Evolutionary conservation across 2,329 filamentous ascomycete genomes (phyloP).

Genomic region (Paraconiothyrium sp.): DNA sequence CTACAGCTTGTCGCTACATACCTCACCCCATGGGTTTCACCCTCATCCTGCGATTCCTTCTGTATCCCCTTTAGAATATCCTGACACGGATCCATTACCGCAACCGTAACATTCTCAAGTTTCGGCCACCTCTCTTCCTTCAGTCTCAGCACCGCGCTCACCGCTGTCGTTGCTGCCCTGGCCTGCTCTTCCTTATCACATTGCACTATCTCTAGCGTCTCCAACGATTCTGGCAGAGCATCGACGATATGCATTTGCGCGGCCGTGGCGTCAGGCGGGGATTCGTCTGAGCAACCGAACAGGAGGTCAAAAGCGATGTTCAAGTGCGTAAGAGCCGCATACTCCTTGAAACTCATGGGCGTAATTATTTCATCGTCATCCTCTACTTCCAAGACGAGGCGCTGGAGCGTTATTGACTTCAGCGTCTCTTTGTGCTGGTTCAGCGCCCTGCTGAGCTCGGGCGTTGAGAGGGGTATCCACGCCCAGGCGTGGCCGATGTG

Average conservation of each 20-base stretch:
- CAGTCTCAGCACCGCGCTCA: not conserved
- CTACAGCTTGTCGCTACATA: not conserved
- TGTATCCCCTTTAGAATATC: not conserved
- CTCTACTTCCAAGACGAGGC: not conserved
- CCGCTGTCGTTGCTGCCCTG: not conserved
- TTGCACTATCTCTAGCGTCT: not conserved
- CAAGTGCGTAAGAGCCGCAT: not conserved
- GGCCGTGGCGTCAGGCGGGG: not conserved
- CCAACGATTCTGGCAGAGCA: not conserved
- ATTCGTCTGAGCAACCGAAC: not conserved
- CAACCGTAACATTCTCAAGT: not conserved
- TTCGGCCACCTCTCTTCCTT: not conserved
- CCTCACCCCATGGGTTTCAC: not conserved
- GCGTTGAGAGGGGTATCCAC: constrained; percentile 1
- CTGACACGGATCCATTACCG: not conserved
- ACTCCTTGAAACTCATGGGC: not conserved
- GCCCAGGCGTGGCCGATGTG: not conserved
- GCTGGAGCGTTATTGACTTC: not conserved
- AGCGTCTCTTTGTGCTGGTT: constrained; percentile 8
- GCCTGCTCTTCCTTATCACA: not conserved
- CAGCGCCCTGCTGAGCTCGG: not conserved
- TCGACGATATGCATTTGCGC: not conserved
- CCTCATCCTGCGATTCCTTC: not conserved
- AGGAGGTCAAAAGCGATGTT: not conserved
- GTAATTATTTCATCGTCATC: not conserved